Evolutionary conservation across 2,329 filamentous ascomycete genomes (phyloP), one percentile per base, ranked within the genome.

Genomic region (Cercospora sp.): DNA sequence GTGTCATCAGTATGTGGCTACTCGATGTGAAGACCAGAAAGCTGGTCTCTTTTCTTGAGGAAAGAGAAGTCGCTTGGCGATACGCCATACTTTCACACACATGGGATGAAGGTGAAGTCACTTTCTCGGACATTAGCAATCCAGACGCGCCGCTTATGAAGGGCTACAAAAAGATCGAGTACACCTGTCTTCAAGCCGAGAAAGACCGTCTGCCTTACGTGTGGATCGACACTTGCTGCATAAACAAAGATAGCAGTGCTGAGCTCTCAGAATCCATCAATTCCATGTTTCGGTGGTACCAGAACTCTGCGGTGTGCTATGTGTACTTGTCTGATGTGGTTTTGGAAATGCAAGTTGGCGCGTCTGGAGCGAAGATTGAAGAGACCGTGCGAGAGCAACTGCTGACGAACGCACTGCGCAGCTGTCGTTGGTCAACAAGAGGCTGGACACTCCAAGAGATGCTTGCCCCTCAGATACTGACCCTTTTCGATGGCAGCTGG

Each of bases 281-380:
- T 8, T 40, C 37, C 6, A 74, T 75, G 73, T 74, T 69, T 28
- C 40, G 61, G 10, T 76, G 70, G 70, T 76, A 76, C 64, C 34
- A 59, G 18, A 43, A 66, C 12, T 63, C 70, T 1, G 59, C 18
- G 2, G 61, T 53, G 24, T 74, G 71, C 51, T 74, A 70, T 49
- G 71, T 71, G 5, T 72, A 71, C 32, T 57, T 74, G 3, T 12
- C 62, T 1, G 73, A 74, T 58, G n/a, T n/a, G n/a, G n/a, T n/a
- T n/a, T n/a, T n/a, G n/a, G n/a, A n/a, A n/a, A n/a, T n/a, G n/a
- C n/a, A n/a, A n/a, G n/a, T n/a, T n/a, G n/a, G n/a, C n/a, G n/a
- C n/a, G n/a, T n/a, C n/a, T n/a, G n/a, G n/a, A n/a, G n/a, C n/a
- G n/a, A n/a, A n/a, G n/a, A n/a, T n/a, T n/a, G n/a, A n/a, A n/a